Evolutionary conservation across 257 asterid genomes (phyloP), one percentile per base, ranked within the genome.

Genomic region (Cynanchum wilfordii): DNA sequence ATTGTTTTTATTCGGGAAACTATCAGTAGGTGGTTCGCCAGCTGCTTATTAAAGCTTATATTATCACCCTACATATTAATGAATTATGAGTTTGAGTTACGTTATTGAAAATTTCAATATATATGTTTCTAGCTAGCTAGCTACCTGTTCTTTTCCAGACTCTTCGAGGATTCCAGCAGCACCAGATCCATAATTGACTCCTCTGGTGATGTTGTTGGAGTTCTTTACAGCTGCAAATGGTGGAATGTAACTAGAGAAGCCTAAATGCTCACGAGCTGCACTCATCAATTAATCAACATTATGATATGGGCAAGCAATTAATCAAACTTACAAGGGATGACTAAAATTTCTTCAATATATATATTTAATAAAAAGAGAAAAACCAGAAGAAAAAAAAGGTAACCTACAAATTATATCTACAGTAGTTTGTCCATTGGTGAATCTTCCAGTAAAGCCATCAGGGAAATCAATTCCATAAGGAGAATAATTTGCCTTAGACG

Each of bases 171-270:
- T 82, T 76, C 92, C 92, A 0, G 82, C 81, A 19, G 69, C 83
- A 4, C 82, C 89, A 2, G 91, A 87, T 10, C 82, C 91, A 71
- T 87, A 87, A 51, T 87, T 85, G 10, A 83, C 82, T 5, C 92
- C 89, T 72, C 49, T 49, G 19, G 77, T 70, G 69, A 87, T 75
- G 1, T 78, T 69, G 17, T 33, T 2, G 4, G 4, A 33, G 38
- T 33, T 84, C 1, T 52, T 75, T 10, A 82, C 83, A 38, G 50
- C 71, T 57, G 82, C 87, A 76, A 79, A 85, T 16, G 92, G 82
- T 22, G 83, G 86, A 65, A 87, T 76, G 12, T 69, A 49, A 20
- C 72, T 16, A 19, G 64, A 65, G 65, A 87, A 85, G 0, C 92
- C 92, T 58, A 83, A 47, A 3, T 54, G 62, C 42, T 79, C 66